Conservation (phyloP, 106 monocot genomes). For the Acorus calamus region DNA sequence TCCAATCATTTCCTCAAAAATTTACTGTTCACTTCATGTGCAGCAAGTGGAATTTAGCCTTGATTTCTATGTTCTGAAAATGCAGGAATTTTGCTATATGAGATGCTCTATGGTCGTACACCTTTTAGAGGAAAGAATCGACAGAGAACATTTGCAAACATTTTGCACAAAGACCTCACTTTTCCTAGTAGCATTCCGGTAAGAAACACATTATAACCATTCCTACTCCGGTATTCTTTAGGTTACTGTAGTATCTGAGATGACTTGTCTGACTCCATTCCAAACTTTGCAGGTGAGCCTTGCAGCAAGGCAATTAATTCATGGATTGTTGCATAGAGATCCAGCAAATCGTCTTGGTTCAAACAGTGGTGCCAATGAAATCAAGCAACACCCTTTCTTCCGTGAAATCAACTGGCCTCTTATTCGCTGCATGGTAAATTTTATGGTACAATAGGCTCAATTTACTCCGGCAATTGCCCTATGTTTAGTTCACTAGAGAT, state of each 20-base stretch:
- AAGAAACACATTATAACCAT: slow-evolving; percentile 8
- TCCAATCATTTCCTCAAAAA: too few species aligned
- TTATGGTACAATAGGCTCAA: too few species aligned
- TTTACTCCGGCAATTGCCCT: too few species aligned
- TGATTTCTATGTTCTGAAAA: slow-evolving; percentile 1
- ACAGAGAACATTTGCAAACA: slow-evolving; percentile 86
- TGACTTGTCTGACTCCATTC: too few species aligned
- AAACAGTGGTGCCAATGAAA: slow-evolving; percentile 70
- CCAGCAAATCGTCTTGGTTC: slow-evolving; percentile 73
- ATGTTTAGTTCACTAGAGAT: too few species aligned
- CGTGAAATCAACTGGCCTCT: slow-evolving; percentile 90
- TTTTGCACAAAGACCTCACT: slow-evolving; percentile 87
- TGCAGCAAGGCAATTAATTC: slow-evolving; percentile 70
- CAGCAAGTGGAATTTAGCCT: too few species aligned
- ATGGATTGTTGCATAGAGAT: slow-evolving; percentile 73
- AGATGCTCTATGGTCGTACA: slow-evolving; percentile 96
- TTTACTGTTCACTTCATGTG: too few species aligned
- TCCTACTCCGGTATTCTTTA: not conserved
- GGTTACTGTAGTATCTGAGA: not conserved
- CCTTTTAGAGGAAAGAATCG: slow-evolving; percentile 93
- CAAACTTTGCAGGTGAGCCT: slow-evolving; percentile 69
- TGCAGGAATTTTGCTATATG: slow-evolving; percentile 94
- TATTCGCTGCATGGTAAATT: slow-evolving; percentile 85
- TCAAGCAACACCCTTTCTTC: slow-evolving; percentile 89
- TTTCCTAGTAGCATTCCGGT: slow-evolving; percentile 96